Evolutionary conservation across 805 yeast species (phyloP), one percentile per base, ranked within the genome.

Genomic region (Ogataea nakhonphanomensis): DNA sequence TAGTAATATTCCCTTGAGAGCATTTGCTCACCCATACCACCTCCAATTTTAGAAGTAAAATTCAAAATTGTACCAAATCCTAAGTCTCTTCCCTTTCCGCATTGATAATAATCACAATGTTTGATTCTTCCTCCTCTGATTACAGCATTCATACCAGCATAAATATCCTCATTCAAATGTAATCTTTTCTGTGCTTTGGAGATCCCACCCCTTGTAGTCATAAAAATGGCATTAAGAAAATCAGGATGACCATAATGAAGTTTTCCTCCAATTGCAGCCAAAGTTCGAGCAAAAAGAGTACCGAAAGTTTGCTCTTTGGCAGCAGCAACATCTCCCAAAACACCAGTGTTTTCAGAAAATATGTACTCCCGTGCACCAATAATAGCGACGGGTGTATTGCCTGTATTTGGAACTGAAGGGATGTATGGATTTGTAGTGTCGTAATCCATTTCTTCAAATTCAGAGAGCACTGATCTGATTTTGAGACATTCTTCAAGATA

Each of bases 231-330:
- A 66, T 91, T 89, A 44, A 91, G 66, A 64, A 90, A 90, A 69
- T 90, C 98, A 3, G 98, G 98, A 66, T 90, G 97, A 2, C 98
- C 98, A 62, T 90, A 90, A 61, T 90, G 98, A 36, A 90, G 66
- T 63, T 91, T 91, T 1, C 95, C 96, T 8, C 97, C 97, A 52
- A 91, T 87, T 55, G 87, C 91, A 0, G 96, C 93, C 50, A 90
- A 67, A 0, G 96, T 89, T 58, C 97, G 74, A 1, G 97, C 95
- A 70, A 91, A 90, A 54, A 91, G 68, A 0, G 98, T 90, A 20
- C 98, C 98, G 69, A 90, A 90, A 1, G 98, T 90, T 64, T 91
- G 96, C 59, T 90, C 98, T 62, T 90, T 90, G 7, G 96, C 96
- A 14, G 98, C 98, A 15, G 97, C 97, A 51, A 90, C 86, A 64